Evolutionary conservation across 139 green algal genomes (phyloP).

Genomic region (Trebouxia sp.): DNA sequence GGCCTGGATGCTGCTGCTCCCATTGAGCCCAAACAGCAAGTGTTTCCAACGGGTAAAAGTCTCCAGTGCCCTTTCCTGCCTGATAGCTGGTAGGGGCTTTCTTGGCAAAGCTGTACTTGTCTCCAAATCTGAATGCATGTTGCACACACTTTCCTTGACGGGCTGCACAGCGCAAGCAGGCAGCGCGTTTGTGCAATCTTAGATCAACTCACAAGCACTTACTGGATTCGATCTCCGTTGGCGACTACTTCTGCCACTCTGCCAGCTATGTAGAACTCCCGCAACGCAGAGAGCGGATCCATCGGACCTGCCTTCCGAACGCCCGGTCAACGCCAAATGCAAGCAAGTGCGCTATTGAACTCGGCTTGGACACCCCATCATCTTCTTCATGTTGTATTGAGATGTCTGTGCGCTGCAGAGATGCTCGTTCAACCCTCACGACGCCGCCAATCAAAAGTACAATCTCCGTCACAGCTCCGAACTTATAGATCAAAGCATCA

Average conservation of each 20-base stretch:
- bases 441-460: neutral
- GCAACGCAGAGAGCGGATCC: conserved; percentile 28
- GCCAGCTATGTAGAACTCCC: conserved; percentile 19
- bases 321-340: conserved; percentile 17
- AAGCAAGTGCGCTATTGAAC: too few species aligned
- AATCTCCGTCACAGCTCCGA: neutral
- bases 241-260: neutral
- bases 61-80: neutral
- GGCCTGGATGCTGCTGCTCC: neutral
- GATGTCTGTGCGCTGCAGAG: neutral
- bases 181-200: too few species aligned
- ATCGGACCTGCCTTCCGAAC: neutral
- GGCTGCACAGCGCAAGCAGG: too few species aligned
- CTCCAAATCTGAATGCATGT: too few species aligned
- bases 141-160: too few species aligned
- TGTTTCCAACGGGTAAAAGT: conserved; percentile 17
- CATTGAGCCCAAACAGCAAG: conserved; percentile 6
- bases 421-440: conserved; percentile 20
- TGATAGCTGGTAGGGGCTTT: conserved; percentile 19
- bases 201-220: too few species aligned
- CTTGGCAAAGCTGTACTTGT: conserved; percentile 26
- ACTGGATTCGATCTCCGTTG: conserved; percentile 8
- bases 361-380: neutral
- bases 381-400: neutral
- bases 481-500: neutral